phyloP scores from a whole-genome alignment of 306 rosid species.

The Pterocarpus santalinus region DNA sequence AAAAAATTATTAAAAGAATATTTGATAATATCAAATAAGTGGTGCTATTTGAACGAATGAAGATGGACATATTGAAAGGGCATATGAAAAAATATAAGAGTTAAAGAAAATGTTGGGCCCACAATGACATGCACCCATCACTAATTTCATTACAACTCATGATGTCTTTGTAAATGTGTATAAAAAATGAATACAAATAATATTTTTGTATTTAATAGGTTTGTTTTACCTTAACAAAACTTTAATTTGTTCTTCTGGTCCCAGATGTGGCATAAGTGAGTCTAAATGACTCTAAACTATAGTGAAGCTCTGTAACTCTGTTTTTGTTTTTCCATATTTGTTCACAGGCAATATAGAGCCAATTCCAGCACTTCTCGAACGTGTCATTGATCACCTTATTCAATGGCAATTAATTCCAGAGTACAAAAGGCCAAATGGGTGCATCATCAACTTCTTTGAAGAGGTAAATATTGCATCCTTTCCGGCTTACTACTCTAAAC shows the following conservation, averaged over 20 bases:
- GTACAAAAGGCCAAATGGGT: constrained; percentile 96
- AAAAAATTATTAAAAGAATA: constrained; percentile 43
- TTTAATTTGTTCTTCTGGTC: constrained; percentile 22
- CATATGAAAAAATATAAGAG: too few relatives aligned
- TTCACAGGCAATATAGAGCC: constrained; percentile 83
- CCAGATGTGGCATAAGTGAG: neutral
- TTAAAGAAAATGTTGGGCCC: too few relatives aligned
- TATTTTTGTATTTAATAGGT: neutral
- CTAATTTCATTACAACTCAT: too few relatives aligned
- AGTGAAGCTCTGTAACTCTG: constrained; percentile 19
- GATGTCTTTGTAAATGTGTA: too few relatives aligned
- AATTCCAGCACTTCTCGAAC: constrained; percentile 79
- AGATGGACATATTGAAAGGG: too few relatives aligned
- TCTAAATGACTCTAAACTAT: neutral
- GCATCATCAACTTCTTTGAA: constrained; percentile 90
- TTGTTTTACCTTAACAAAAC: constrained; percentile 20
- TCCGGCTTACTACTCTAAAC: constrained; percentile 40
- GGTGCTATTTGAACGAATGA: too few relatives aligned
- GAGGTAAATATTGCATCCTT: constrained; percentile 73
- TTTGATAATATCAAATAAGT: neutral
- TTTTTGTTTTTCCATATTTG: constrained; percentile 18
- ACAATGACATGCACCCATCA: too few relatives aligned
- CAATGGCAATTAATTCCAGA: constrained; percentile 96
- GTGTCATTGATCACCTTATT: constrained; percentile 88
- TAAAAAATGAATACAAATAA: too few relatives aligned